Conservation (phyloP, 345 rosid genomes). For the Adansonia digitata region DNA sequence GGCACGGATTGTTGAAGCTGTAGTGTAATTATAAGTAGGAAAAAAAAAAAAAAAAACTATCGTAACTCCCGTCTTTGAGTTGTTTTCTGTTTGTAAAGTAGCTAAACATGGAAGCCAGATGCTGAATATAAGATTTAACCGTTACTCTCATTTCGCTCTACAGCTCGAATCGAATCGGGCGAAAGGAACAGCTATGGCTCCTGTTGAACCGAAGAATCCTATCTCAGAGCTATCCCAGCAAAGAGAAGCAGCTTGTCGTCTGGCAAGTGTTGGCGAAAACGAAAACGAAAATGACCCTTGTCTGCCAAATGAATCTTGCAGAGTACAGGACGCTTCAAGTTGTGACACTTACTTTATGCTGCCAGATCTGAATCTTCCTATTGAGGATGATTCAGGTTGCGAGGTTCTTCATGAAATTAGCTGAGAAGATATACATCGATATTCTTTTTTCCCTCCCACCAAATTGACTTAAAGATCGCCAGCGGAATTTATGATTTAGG, state of each 20-base stretch:
- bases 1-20: too few species aligned
- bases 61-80: too few species aligned
- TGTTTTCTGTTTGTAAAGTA: too few species aligned
- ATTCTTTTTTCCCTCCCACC: too few species aligned
- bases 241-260: background rate
- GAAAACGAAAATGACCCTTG: too few species aligned
- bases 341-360: conserved; percentile 29
- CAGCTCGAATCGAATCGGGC: conserved; percentile 31
- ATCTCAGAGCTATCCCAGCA: conserved; percentile 4
- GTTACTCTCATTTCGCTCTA: background rate
- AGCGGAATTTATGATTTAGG: background rate
- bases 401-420: conserved; percentile 26
- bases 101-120: too few species aligned
- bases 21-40: too few species aligned
- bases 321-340: conserved; percentile 16
- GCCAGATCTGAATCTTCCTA: conserved; percentile 69
- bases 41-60: too few species aligned
- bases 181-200: background rate
- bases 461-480: conserved; percentile 1
- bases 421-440: conserved; percentile 19
- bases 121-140: too few species aligned
- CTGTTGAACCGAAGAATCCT: background rate
- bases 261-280: background rate
- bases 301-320: background rate
- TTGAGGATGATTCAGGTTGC: conserved; percentile 31